Conservation (phyloP, 1,284 basidiomycete genomes). For the Apiotrichum sp. region DNA sequence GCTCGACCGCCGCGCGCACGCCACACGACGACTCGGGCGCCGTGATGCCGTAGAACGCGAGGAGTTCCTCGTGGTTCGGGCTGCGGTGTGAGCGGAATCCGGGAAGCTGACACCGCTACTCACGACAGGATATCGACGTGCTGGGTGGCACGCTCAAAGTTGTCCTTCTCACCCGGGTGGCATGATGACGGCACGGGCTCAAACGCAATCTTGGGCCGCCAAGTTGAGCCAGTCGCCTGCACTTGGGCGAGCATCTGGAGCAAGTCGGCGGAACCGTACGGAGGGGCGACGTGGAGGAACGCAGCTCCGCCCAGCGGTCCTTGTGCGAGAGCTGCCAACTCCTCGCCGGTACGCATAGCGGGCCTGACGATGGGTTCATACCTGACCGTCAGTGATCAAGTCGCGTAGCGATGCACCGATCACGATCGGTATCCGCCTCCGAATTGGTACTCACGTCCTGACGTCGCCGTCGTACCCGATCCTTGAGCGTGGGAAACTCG, state of each 20-base stretch:
- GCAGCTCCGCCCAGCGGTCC: slow-evolving; percentile 25
- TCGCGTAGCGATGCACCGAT: too few relatives aligned
- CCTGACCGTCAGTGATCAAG: too few relatives aligned
- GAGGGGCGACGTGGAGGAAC: slow-evolving; percentile 37
- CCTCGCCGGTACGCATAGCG: slow-evolving; percentile 17
- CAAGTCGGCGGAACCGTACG: slow-evolving; percentile 28
- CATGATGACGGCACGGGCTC: slow-evolving; percentile 38
- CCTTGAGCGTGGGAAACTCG: slow-evolving; percentile 21
- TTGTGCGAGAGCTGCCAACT: slow-evolving; percentile 18
- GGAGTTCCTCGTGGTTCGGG: slow-evolving; percentile 41
- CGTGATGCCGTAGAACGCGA: slow-evolving; percentile 27
- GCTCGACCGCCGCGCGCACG: slow-evolving; percentile 19
- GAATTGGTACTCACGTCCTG: slow-evolving; percentile 25
- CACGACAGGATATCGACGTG: slow-evolving; percentile 28
- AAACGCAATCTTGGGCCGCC: slow-evolving; percentile 35
- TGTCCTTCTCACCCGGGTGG: slow-evolving; percentile 24
- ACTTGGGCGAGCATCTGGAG: slow-evolving; percentile 19
- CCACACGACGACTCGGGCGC: slow-evolving; percentile 7
- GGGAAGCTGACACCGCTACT: not conserved
- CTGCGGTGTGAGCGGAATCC: not conserved
- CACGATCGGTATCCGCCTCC: not conserved
- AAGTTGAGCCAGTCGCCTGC: slow-evolving; percentile 1
- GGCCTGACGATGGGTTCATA: slow-evolving; percentile 30
- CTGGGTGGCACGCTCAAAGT: slow-evolving; percentile 24
- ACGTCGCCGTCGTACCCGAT: slow-evolving; percentile 34